phyloP scores from a whole-genome alignment of 1,139 yeast species.

The Pichia sp. region DNA sequence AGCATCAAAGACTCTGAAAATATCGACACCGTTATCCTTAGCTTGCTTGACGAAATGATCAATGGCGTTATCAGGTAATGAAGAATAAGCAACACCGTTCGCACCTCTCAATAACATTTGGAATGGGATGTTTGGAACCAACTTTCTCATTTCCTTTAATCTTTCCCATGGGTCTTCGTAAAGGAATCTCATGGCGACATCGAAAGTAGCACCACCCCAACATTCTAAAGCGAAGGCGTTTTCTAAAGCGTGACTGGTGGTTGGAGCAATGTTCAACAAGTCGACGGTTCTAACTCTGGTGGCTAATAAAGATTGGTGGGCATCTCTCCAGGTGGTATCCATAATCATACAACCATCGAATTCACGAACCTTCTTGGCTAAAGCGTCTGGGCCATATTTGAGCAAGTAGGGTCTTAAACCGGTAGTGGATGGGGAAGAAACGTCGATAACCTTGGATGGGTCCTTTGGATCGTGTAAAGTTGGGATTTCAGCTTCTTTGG shows the following conservation, averaged over 20 bases:
- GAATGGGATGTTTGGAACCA: constrained; percentile 98
- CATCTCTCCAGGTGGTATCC: constrained; percentile 99
- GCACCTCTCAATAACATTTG: constrained; percentile 99
- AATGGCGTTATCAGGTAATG: constrained; percentile 97
- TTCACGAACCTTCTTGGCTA: constrained; percentile 82
- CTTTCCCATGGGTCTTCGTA: constrained; percentile 99
- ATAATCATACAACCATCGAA: constrained; percentile 87
- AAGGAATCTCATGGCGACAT: constrained; percentile 96
- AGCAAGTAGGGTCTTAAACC: constrained; percentile 94
- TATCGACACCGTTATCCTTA: constrained; percentile 93
- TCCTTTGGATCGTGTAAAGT: constrained; percentile 55
- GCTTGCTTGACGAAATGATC: constrained; percentile 96
- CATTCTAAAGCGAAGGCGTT: constrained; percentile 97
- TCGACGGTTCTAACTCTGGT: constrained; percentile 97
- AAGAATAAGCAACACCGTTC: constrained; percentile 97
- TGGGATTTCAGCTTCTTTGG: constrained; percentile 75
- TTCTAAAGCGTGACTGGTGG: constrained; percentile 86
- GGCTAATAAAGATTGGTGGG: constrained; percentile 97
- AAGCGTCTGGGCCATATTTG: constrained; percentile 82
- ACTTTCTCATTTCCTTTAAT: constrained; percentile 77
- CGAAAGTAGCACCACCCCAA: constrained; percentile 99
- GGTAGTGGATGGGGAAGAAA: constrained; percentile 50
- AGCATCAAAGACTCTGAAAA: constrained; percentile 97
- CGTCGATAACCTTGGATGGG: constrained; percentile 54
- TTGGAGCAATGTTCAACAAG: constrained; percentile 85